These are phyloP conservation scores for Carex pumila DNA, from an alignment of 176 grass and related monocot genomes.

Conservation along the genomic window DNA sequence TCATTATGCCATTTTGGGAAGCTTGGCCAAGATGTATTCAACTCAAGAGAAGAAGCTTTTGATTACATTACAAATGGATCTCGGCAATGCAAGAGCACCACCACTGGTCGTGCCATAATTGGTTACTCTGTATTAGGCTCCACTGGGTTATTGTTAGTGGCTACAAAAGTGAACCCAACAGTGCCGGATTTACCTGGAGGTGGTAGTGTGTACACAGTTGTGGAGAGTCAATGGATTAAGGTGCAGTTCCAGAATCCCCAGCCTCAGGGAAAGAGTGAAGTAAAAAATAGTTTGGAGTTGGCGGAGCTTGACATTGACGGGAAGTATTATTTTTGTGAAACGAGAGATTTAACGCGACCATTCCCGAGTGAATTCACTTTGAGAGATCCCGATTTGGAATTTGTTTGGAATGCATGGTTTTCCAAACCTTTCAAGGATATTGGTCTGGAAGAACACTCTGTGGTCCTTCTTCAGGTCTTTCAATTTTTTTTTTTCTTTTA, in stretches of 20 bases:
- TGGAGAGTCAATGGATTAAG: slow-evolving; percentile 85
- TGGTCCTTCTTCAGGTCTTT: slow-evolving; percentile 68
- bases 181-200: slow-evolving; percentile 70
- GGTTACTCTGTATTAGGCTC: slow-evolving; percentile 69
- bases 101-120: slow-evolving; percentile 49
- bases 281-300: slow-evolving; percentile 64
- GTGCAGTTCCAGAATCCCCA: slow-evolving; percentile 81
- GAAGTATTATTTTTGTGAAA: slow-evolving; percentile 94
- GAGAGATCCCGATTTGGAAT: slow-evolving; percentile 71
- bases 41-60: slow-evolving; percentile 62
- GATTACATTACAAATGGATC: slow-evolving; percentile 73
- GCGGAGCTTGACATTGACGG: slow-evolving; percentile 95
- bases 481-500: not conserved
- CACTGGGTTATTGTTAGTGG: slow-evolving; percentile 70
- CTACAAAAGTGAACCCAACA: slow-evolving; percentile 47
- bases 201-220: slow-evolving; percentile 62
- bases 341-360: slow-evolving; percentile 78
- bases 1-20: slow-evolving; percentile 49
- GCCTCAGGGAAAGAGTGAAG: slow-evolving; percentile 64
- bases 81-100: slow-evolving; percentile 60
- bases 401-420: slow-evolving; percentile 95
- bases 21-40: slow-evolving; percentile 61
- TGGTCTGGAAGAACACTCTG: slow-evolving; percentile 67
- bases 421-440: slow-evolving; percentile 86
- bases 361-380: slow-evolving; percentile 65